phyloP scores from a whole-genome alignment of 106 monocot genomes.

The Xerophyta viscosa region DNA sequence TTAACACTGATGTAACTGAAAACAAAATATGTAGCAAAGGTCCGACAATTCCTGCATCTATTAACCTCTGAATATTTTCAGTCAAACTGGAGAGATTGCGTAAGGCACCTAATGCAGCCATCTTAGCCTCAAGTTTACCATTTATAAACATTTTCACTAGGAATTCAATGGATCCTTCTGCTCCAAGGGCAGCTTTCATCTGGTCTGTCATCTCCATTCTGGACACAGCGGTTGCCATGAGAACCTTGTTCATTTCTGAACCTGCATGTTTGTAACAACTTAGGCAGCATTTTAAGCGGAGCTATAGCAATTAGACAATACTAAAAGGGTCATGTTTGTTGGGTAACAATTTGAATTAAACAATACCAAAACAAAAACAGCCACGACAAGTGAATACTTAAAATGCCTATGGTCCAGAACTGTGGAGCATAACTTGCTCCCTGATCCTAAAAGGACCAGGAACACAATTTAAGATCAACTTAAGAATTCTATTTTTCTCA shows the following conservation, averaged over 20 bases:
- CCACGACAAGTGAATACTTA: too few relatives aligned
- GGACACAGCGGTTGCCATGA: constrained; percentile 81
- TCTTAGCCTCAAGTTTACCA: constrained; percentile 80
- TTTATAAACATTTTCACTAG: constrained; percentile 65
- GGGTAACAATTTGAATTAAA: too few relatives aligned
- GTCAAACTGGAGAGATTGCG: constrained; percentile 47
- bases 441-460: too few relatives aligned
- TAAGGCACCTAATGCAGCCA: constrained; percentile 52
- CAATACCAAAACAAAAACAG: too few relatives aligned
- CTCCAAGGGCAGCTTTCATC: constrained; percentile 57
- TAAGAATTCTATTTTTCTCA: too few relatives aligned
- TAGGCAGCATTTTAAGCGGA: too few relatives aligned
- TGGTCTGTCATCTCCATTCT: constrained; percentile 67
- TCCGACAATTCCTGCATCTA: constrained; percentile 42
- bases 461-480: too few relatives aligned
- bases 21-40: constrained; percentile 72
- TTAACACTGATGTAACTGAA: constrained; percentile 78
- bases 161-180: constrained; percentile 49
- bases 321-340: too few relatives aligned
- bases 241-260: constrained; percentile 88
- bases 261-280: constrained; percentile 27
- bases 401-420: too few relatives aligned
- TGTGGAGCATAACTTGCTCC: too few relatives aligned
- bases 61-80: constrained; percentile 38
- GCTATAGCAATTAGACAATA: too few relatives aligned